These are phyloP conservation scores for Penicillium psychrosexuale DNA, from an alignment of 2,329 filamentous ascomycete species.

Conservation along the genomic window DNA sequence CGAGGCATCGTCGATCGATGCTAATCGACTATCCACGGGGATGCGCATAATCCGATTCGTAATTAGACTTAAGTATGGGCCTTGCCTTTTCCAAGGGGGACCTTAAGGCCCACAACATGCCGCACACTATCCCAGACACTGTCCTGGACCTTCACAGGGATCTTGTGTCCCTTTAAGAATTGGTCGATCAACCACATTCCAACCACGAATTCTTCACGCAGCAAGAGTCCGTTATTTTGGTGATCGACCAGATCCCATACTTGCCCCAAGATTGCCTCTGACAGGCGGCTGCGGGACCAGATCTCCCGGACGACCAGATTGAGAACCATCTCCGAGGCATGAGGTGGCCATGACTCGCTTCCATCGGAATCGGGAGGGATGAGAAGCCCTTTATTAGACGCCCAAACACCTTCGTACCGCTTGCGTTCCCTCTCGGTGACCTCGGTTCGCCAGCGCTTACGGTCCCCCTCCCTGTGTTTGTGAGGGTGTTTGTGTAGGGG, in stretches of 20 bases:
- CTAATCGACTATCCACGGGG: background rate
- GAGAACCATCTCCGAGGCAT: slow-evolving; percentile 40
- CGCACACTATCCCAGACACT: slow-evolving; percentile 49
- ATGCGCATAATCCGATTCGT: background rate
- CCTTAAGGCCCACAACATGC: slow-evolving; percentile 40
- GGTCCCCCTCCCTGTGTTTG: slow-evolving; percentile 49
- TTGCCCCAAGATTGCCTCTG: slow-evolving; percentile 38
- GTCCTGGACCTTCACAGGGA: slow-evolving; percentile 45
- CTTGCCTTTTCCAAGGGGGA: slow-evolving; percentile 4
- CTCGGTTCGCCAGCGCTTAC: slow-evolving; percentile 45
- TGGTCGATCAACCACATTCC: slow-evolving; percentile 53
- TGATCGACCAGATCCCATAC: slow-evolving; percentile 48
- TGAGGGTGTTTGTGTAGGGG: slow-evolving; percentile 46
- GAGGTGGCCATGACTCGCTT: slow-evolving; percentile 20
- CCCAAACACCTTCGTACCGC: slow-evolving; percentile 52
- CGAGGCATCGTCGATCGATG: background rate
- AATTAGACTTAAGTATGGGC: background rate
- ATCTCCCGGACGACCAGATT: slow-evolving; percentile 50
- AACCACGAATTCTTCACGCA: slow-evolving; percentile 49
- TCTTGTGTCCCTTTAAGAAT: slow-evolving; percentile 46
- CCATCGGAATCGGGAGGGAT: slow-evolving; percentile 23
- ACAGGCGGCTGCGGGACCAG: slow-evolving; percentile 48
- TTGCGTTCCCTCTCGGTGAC: slow-evolving; percentile 47
- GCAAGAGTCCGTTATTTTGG: slow-evolving; percentile 37
- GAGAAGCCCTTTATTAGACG: slow-evolving; percentile 46